Percentiles rank a stretch among this genome's conserved stretches.
Evolutionary conservation across 2,329 filamentous ascomycete species (phyloP).

Genomic region (Lachnum nothofagi): DNA sequence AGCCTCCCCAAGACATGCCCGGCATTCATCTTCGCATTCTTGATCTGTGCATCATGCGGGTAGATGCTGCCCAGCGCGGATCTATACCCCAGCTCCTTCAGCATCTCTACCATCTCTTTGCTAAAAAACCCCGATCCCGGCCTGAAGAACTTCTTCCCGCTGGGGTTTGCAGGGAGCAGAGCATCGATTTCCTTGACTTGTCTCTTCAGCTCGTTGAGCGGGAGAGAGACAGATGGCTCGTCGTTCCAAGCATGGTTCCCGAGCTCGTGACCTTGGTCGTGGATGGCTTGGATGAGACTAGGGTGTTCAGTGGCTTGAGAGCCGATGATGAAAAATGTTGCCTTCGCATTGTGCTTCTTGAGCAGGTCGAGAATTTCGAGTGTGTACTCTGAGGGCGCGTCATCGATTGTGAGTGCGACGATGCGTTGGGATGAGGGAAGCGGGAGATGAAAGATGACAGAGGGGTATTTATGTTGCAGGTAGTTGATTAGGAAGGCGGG

Average conservation of each 20-base stretch:
- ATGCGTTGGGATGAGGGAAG: slow-evolving; percentile 55
- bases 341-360: slow-evolving; percentile 59
- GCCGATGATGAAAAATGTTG: slow-evolving; percentile 88
- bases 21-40: slow-evolving; percentile 64
- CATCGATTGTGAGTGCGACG: slow-evolving; percentile 81
- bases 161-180: slow-evolving; percentile 48
- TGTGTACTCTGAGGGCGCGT: slow-evolving; percentile 72
- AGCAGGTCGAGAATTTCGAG: slow-evolving; percentile 64
- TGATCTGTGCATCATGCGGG: slow-evolving; percentile 85
- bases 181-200: slow-evolving; percentile 63
- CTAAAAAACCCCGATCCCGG: slow-evolving; percentile 84
- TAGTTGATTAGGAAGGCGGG: slow-evolving; percentile 65
- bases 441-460: slow-evolving; percentile 69
- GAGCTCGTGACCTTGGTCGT: slow-evolving; percentile 64
- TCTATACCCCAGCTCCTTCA: slow-evolving; percentile 59
- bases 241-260: slow-evolving; percentile 89
- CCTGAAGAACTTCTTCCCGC: slow-evolving; percentile 60
- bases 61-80: slow-evolving; percentile 81
- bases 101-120: slow-evolving; percentile 57
- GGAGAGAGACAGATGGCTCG: slow-evolving; percentile 63
- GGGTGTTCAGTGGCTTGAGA: slow-evolving; percentile 60
- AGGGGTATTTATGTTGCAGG: slow-evolving; percentile 66
- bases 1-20: slow-evolving; percentile 76
- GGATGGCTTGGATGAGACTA: slow-evolving; percentile 50
- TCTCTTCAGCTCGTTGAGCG: slow-evolving; percentile 50